phyloP scores from a whole-genome alignment of 2,329 filamentous ascomycete species.

The Aspergillus sergii region DNA sequence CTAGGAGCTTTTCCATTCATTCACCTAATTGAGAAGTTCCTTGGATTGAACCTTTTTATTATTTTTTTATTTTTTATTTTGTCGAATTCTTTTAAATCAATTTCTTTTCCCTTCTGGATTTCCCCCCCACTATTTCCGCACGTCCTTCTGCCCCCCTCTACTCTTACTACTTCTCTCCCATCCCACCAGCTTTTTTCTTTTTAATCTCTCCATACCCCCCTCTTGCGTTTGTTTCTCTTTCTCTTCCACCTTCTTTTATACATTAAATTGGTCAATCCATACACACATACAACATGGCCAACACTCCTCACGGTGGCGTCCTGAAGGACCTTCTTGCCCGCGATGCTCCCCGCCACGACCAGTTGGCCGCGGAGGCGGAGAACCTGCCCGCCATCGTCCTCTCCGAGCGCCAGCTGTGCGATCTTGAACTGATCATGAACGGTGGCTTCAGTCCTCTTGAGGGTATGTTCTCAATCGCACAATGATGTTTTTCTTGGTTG shows the following conservation, averaged over 20 bases:
- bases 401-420: constrained; percentile 92
- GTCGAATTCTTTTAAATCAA: not conserved
- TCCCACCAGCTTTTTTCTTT: constrained; percentile 2
- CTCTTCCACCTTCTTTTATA: constrained; percentile 7
- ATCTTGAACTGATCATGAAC: constrained; percentile 95
- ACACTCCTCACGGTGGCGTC: constrained; percentile 78
- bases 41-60: constrained; percentile 9
- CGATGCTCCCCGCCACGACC: constrained; percentile 78
- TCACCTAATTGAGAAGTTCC: not conserved
- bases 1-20: constrained; percentile 1
- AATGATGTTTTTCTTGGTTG: constrained; percentile 6
- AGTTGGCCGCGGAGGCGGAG: constrained; percentile 84
- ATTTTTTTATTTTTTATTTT: constrained; percentile 9
- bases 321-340: constrained; percentile 97
- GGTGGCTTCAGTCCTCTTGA: constrained; percentile 97
- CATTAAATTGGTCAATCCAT: constrained; percentile 8
- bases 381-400: constrained; percentile 80
- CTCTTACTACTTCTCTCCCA: constrained; percentile 2
- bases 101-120: constrained; percentile 2
- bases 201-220: not conserved
- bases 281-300: constrained; percentile 47
- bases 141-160: constrained; percentile 5
- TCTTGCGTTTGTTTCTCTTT: constrained; percentile 6
- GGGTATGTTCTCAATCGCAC: constrained; percentile 60
- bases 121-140: constrained; percentile 1